Evolutionary conservation across 2,329 filamentous ascomycete genomes (phyloP), one percentile per base, ranked within the genome.

Genomic region (Cladosporium sp.): DNA sequence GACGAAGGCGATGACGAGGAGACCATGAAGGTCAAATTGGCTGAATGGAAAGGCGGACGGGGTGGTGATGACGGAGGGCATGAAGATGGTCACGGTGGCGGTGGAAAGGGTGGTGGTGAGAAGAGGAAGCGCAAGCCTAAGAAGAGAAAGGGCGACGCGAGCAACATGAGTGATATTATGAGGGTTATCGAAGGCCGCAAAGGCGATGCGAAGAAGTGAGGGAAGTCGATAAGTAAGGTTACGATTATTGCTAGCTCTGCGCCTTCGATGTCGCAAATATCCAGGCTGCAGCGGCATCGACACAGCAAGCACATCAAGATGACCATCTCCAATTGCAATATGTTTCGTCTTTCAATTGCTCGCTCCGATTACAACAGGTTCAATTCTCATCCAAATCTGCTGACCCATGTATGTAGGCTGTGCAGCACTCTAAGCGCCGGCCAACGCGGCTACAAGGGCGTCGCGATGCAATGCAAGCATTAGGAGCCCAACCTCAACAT

Each of bases 51-150:
- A 56, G 77, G 74, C 2, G 47, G 47, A 19, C 38, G 51, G 1
- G 54, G 47, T 11, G 54, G 54, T 1, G 47, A 42, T 42, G 69
- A 67, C n/a, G 43, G 30, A 9, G 22, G 28, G 4, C 72, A 69
- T 1, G 75, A 68, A 0, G 80, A 77, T 1, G 74, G 73, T 73
- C 80, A 50, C 75, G 78, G 45, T 78, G 69, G 90, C 15, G 78
- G 90, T 15, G 78, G 84, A 60, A 88, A 88, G 73, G 84, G 83
- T 1, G 67, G 83, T 1, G 67, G 78, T 42, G 86, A 88, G 75
- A 92, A 90, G 78, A 83, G 85, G 67, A 91, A 90, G 72, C 88
- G 88, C 0, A 88, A 92, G 71, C 86, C 76, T 60, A 90, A 97
- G 70, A 79, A 81, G 64, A 77, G 83, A 63, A 82, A 82, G 70